Evolutionary conservation across 2,329 filamentous ascomycete species (phyloP).

Genomic region (Paecilomyces sp.): DNA sequence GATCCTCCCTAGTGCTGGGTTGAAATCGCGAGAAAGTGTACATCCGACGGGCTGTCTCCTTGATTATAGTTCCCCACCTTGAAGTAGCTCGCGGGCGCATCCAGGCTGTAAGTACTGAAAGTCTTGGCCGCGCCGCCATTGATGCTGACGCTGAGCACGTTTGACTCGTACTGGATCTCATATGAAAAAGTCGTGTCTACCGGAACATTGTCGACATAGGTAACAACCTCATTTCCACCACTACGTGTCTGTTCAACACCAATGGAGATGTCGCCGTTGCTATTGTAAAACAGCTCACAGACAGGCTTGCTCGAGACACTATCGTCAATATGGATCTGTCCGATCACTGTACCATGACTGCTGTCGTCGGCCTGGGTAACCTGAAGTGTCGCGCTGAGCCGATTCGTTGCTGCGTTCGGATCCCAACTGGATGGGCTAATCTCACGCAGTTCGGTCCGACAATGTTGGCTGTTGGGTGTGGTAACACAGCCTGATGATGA

Average conservation of each 20-base stretch:
- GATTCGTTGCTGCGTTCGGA: slow-evolving; percentile 23
- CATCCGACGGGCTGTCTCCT: slow-evolving; percentile 8
- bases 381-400: slow-evolving; percentile 22
- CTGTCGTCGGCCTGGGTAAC: slow-evolving; percentile 25
- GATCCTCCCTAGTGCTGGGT: neutral
- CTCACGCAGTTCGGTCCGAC: slow-evolving; percentile 39
- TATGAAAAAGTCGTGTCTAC: slow-evolving; percentile 30
- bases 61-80: slow-evolving; percentile 36
- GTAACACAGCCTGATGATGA: slow-evolving; percentile 28
- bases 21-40: neutral
- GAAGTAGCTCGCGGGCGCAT: slow-evolving; percentile 28
- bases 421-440: slow-evolving; percentile 21
- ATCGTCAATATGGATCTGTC: slow-evolving; percentile 35
- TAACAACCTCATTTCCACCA: slow-evolving; percentile 25
- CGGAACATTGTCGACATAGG: slow-evolving; percentile 23
- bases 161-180: slow-evolving; percentile 29
- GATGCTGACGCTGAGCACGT: slow-evolving; percentile 23
- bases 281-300: slow-evolving; percentile 33
- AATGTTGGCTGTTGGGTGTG: slow-evolving; percentile 35
- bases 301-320: slow-evolving; percentile 32
- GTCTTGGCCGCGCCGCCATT: slow-evolving; percentile 17
- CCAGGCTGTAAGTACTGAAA: slow-evolving; percentile 20
- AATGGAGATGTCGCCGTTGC: slow-evolving; percentile 25
- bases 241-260: slow-evolving; percentile 32
- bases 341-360: slow-evolving; percentile 30